Base-by-base conservation (phyloP, 768 basidiomycete species). In the Podaxis mareebaensis region DNA sequence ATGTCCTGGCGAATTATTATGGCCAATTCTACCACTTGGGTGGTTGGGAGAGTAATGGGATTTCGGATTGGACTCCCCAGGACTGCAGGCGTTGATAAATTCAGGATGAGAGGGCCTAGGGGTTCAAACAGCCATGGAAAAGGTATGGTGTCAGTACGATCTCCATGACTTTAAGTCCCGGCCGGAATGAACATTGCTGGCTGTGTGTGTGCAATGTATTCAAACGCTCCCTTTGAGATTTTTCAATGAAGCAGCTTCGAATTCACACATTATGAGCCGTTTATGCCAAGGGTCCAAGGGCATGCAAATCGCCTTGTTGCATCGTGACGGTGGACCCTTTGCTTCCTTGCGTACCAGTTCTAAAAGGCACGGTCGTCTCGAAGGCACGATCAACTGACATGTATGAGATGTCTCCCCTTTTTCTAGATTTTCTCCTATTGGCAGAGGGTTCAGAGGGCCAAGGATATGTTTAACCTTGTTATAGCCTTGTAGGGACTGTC, bases 161-260 rank as follows among this genome's bases (percentile, higher is more conserved):
- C 46, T 51, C 58, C 24, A 38, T 24, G 44, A 39, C 58, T 59
- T 24, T 20, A 38, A 59, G 58, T 22, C 48, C 48, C 58, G 36
- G 58, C 58, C 58, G 48, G 48, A 51, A 59, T 59, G 58, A 59
- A 39, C 15, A 17, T 30, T n/a, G 44, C 44, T 46, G 7, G 44
- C 20, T 20, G 44, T n/a, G 33, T 46, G 15, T 6, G 15, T 42
- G 40, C 15, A 15, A 7, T 42, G 17, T 17, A 42, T n/a, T 17
- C 40, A 42, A 3, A 42, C 40, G 2, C 33, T 33, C 33, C 12
- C 40, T 42, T 42, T 3, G 40, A 42, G 40, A 15, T 42, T 42
- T 20, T 49, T 49, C 49, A 28, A 22, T 51, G 49, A 51, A 51
- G 22, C 49, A 17, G 49, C 49, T 51, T 28, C 44, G 44, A 46